phyloP scores from a whole-genome alignment of 2,329 filamentous ascomycete species.

The Apiospora rasikravindrae region DNA sequence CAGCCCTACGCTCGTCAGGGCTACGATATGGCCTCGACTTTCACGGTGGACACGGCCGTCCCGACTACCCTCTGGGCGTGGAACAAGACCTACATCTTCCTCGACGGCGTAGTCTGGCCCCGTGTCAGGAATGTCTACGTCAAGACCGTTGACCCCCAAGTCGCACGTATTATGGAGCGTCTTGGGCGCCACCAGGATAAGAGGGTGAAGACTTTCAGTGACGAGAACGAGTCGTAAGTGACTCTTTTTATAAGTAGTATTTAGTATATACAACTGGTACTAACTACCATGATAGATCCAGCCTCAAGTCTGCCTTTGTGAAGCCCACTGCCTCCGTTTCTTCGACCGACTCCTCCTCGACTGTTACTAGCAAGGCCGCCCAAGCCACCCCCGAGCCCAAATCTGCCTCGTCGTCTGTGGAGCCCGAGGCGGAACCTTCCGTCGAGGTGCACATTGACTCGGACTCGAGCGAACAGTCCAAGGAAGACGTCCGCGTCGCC shows the following conservation, averaged over 20 bases:
- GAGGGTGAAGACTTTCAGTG: slow-evolving; percentile 41
- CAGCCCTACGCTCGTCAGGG: slow-evolving; percentile 75
- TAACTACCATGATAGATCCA: slow-evolving; percentile 21
- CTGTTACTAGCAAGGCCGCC: slow-evolving; percentile 30
- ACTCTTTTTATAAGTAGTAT: slow-evolving; percentile 10
- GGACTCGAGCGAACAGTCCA: slow-evolving; percentile 45
- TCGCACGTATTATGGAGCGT: slow-evolving; percentile 88
- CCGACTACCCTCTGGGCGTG: slow-evolving; percentile 75
- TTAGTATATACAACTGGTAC: background rate
- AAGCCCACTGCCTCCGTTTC: slow-evolving; percentile 39
- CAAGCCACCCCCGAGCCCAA: slow-evolving; percentile 32
- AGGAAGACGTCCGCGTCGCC: slow-evolving; percentile 60
- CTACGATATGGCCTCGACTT: slow-evolving; percentile 69
- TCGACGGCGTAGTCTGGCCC: slow-evolving; percentile 81
- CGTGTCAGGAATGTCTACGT: slow-evolving; percentile 80
- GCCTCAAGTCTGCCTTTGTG: slow-evolving; percentile 44
- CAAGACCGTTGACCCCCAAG: slow-evolving; percentile 93
- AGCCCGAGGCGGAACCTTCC: slow-evolving; percentile 33
- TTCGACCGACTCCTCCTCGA: slow-evolving; percentile 28
- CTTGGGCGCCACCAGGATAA: slow-evolving; percentile 72
- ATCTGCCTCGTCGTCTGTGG: slow-evolving; percentile 27
- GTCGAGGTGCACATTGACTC: slow-evolving; percentile 29
- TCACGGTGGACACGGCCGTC: slow-evolving; percentile 72
- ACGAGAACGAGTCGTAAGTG: slow-evolving; percentile 42
- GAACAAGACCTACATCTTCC: slow-evolving; percentile 71